Conservation (phyloP, 1,284 basidiomycete species). For the Puccinia coronata region DNA sequence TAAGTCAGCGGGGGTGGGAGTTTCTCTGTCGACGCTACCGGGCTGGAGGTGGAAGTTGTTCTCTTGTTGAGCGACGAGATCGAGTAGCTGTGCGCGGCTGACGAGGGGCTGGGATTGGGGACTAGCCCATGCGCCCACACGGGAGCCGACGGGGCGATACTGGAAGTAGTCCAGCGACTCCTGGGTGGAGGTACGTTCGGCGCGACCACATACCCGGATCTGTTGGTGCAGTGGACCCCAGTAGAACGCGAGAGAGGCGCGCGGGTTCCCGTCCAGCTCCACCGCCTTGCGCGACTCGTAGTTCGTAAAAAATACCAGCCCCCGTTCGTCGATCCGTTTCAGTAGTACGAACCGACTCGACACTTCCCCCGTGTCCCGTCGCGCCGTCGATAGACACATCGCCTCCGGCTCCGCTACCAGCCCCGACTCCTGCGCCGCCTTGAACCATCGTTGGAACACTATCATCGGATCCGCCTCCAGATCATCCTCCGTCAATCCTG, state of each 20-base stretch:
- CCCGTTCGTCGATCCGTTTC: constrained; percentile 13
- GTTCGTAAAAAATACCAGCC: constrained; percentile 58
- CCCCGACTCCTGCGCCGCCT: background rate
- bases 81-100: constrained; percentile 66
- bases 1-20: constrained; percentile 55
- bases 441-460: constrained; percentile 31
- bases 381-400: constrained; percentile 80
- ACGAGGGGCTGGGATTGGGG: constrained; percentile 79
- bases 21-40: constrained; percentile 26
- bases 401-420: constrained; percentile 73
- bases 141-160: constrained; percentile 77
- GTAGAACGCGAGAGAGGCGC: constrained; percentile 82
- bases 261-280: constrained; percentile 57
- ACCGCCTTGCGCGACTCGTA: constrained; percentile 57
- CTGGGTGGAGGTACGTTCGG: constrained; percentile 70
- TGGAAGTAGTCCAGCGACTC: constrained; percentile 84
- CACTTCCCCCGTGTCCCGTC: constrained; percentile 63
- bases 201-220: constrained; percentile 80
- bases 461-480: constrained; percentile 21
- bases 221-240: constrained; percentile 82
- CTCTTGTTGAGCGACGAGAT: constrained; percentile 67
- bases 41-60: constrained; percentile 66
- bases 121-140: constrained; percentile 89
- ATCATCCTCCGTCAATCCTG: constrained; percentile 4
- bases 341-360: constrained; percentile 64